Evolutionary conservation across 2,329 filamentous ascomycete genomes (phyloP), one percentile per base, ranked within the genome.

Genomic region (Huntiella decipiens): DNA sequence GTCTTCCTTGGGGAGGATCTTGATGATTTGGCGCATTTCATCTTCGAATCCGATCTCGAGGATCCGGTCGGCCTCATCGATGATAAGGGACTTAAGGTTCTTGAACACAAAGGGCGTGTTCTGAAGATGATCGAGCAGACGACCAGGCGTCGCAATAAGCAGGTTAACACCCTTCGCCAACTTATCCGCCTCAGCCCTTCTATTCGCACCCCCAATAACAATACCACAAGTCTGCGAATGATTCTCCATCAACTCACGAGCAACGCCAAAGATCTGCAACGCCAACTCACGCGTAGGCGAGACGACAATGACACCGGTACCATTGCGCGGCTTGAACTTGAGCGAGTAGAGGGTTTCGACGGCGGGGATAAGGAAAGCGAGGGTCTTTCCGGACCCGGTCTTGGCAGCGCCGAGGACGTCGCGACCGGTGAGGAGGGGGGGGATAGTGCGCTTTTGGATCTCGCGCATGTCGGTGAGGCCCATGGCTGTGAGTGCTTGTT

Each of bases 21-120:
- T 92, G 62, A 96, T 79, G 54, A 98, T 94, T 60, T 92, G 81
- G 52, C 84, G 74, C 82, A 98, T 94, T 65, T 98, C 91, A 57
- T 96, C 91, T 62, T 98, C 91, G 69, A 98, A 98, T 55, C 91
- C 88, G 51, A 95, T 84, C 65, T 98, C 91, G 38, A 98, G 67
- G 52, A 98, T 95, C 41, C 91, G 79, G 60, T 98, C 91, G 13
- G 91, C 91, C 65, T 98, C 91, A 56, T 98, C 91, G 54, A 96
- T 95, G 53, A 98, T 75, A 33, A 98, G 70, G 1, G 85, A 82
- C 61, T 87, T 86, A 55, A 94, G 65, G 62, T 95, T 94, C 70
- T 93, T 93, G 72, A 84, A 94, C 36, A 78, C 67, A 53, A 96
- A 96, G 15, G 81, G 80, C 0, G 91, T 96, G 60, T 88, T 94